Evolutionary conservation across 2,329 filamentous ascomycete genomes (phyloP).

Genomic region (Penicillium sp.): DNA sequence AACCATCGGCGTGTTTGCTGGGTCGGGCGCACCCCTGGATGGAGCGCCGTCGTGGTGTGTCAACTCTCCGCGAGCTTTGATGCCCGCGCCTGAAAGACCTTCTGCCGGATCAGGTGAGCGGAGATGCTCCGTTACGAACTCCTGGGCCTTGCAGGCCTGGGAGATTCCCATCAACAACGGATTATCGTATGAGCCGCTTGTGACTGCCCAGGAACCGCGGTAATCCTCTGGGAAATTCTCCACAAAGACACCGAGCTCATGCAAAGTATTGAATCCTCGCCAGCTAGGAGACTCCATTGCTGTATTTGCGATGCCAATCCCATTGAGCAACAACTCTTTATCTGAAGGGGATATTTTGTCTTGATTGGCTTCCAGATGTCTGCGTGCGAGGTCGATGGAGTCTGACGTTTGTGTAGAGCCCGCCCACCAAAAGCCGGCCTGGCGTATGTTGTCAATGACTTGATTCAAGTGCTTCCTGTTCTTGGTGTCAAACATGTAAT

Average conservation of each 20-base stretch:
- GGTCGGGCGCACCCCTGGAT: conserved; percentile 20
- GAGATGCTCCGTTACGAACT: conserved; percentile 51
- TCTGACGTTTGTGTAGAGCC: conserved; percentile 70
- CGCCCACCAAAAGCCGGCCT: conserved; percentile 84
- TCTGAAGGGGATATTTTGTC: conserved; percentile 65
- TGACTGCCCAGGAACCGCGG: conserved; percentile 68
- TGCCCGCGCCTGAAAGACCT: conserved; percentile 45
- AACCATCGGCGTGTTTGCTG: conserved; percentile 13
- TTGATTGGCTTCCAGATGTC: conserved; percentile 66
- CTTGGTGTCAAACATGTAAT: conserved; percentile 84
- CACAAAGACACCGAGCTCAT: conserved; percentile 78
- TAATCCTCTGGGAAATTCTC: conserved; percentile 65
- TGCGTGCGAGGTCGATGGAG: conserved; percentile 66
- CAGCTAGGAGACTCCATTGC: conserved; percentile 66
- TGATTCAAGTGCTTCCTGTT: conserved; percentile 68
- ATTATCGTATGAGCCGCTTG: conserved; percentile 42
- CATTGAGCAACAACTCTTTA: conserved; percentile 59
- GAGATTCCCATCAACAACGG: conserved; percentile 60
- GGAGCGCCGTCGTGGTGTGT: conserved; percentile 15
- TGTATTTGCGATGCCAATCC: conserved; percentile 65
- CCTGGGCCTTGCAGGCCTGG: conserved; percentile 58
- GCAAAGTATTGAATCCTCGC: conserved; percentile 65
- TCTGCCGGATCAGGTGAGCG: conserved; percentile 38
- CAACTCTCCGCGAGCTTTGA: conserved; percentile 37
- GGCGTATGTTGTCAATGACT: conserved; percentile 75